Evolutionary conservation across 2,329 filamentous ascomycete genomes (phyloP).

Genomic region (Cladosporium sp.): DNA sequence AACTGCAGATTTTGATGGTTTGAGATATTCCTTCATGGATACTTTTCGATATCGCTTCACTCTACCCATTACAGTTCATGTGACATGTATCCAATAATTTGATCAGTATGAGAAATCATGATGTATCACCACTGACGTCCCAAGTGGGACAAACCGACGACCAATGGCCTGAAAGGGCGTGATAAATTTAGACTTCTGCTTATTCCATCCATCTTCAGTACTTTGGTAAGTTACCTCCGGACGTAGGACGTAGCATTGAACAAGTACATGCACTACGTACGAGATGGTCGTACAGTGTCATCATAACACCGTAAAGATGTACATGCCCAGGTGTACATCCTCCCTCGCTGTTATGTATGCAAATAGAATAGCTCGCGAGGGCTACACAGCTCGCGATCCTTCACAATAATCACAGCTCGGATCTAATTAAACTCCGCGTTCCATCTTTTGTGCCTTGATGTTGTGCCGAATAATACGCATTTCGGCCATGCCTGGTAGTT

Average conservation of each 20-base stretch:
- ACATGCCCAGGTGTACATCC: not conserved
- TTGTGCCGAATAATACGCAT: constrained; percentile 13
- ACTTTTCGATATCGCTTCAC: not conserved
- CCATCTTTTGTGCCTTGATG: not conserved
- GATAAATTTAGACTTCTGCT: not conserved
- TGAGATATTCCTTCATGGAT: not conserved
- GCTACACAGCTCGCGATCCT: not conserved
- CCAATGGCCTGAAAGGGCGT: not conserved
- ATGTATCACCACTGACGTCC: not conserved
- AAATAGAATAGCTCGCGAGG: not conserved
- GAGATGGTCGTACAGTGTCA: not conserved
- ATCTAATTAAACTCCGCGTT: constrained; percentile 10
- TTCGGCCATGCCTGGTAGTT: not conserved
- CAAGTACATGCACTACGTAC: not conserved
- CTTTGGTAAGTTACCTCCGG: not conserved
- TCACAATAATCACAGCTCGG: not conserved
- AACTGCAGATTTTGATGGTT: not conserved
- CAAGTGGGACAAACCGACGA: not conserved
- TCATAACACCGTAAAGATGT: not conserved
- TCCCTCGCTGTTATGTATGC: not conserved
- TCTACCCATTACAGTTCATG: not conserved
- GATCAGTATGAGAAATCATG: not conserved
- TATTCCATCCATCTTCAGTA: not conserved
- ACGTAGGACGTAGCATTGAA: not conserved
- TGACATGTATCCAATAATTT: not conserved